These are phyloP conservation scores for Ogataea saltuana DNA, from an alignment of 805 yeast species.

Conservation along the genomic window DNA sequence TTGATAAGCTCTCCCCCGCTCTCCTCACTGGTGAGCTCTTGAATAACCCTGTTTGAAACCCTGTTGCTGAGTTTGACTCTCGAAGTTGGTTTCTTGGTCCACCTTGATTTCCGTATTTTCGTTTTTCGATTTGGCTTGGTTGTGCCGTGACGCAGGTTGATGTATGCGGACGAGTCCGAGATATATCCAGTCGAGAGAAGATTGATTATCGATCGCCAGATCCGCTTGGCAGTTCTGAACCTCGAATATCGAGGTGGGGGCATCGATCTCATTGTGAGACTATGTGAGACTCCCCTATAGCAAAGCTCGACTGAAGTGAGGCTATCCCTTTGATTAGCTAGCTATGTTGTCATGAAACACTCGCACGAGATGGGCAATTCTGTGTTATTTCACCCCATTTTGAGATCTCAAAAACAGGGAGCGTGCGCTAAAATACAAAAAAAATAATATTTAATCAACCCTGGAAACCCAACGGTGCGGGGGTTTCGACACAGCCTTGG, in stretches of 20 bases:
- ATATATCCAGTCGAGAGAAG: slow-evolving; percentile 37
- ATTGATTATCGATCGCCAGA: slow-evolving; percentile 34
- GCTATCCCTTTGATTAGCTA: no score
- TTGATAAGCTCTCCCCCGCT: slow-evolving; percentile 21
- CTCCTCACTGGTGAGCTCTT: slow-evolving; percentile 25
- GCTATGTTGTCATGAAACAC: no score
- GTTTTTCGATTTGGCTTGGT: slow-evolving; percentile 29
- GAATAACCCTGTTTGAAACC: slow-evolving; percentile 25
- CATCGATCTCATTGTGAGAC: slow-evolving; percentile 33
- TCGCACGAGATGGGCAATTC: no score
- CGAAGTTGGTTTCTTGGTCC: slow-evolving; percentile 34
- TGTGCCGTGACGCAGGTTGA: slow-evolving; percentile 18
- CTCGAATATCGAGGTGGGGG: slow-evolving; percentile 41
- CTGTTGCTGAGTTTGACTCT: slow-evolving; percentile 27
- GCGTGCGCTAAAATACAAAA: slow-evolving; percentile 8
- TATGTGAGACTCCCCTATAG: background rate
- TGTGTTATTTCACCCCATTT: background rate
- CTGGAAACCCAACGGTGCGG: background rate
- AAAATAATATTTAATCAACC: no score
- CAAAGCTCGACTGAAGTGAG: slow-evolving; percentile 1
- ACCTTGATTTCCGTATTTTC: slow-evolving; percentile 34
- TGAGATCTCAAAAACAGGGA: no score
- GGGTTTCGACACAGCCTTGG: no score
- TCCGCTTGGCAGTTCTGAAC: slow-evolving; percentile 33
- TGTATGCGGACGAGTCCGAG: slow-evolving; percentile 36